Conservation (phyloP, 805 yeast species). For the Wickerhamomyces bovis region DNA sequence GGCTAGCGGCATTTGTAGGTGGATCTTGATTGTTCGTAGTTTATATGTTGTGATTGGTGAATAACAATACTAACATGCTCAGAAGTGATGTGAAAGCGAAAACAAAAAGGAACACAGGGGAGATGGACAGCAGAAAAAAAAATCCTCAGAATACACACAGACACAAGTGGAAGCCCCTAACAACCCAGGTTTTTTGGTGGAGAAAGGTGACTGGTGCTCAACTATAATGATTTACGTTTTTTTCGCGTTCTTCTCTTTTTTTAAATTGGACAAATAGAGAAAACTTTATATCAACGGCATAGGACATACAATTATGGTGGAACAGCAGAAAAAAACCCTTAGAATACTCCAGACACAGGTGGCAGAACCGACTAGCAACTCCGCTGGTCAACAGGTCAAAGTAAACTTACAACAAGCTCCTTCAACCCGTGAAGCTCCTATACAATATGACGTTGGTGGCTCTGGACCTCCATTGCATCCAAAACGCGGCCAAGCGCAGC, state of each 20-base stretch:
- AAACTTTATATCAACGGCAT: no score
- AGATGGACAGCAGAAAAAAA: not conserved
- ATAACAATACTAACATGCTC: not conserved
- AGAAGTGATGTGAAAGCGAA: not conserved
- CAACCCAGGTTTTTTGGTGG: no score
- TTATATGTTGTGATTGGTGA: not conserved
- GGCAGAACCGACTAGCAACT: no score
- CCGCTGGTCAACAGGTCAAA: no score
- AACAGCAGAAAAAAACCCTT: no score
- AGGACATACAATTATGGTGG: no score
- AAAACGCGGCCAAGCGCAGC: not conserved
- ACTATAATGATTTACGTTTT: no score
- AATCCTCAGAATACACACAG: not conserved
- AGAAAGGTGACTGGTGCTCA: not conserved
- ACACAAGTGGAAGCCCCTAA: not conserved
- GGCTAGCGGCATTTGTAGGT: constrained; percentile 1
- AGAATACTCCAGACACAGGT: no score
- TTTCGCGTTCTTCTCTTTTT: not conserved
- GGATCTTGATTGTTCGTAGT: not conserved
- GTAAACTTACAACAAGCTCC: not conserved
- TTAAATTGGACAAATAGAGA: no score
- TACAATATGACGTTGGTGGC: not conserved
- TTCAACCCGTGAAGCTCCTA: not conserved
- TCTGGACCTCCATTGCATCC: not conserved
- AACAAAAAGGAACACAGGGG: not conserved